Base-by-base conservation (phyloP, 2,329 filamentous ascomycete species). In the Claviceps spartinae region DNA sequence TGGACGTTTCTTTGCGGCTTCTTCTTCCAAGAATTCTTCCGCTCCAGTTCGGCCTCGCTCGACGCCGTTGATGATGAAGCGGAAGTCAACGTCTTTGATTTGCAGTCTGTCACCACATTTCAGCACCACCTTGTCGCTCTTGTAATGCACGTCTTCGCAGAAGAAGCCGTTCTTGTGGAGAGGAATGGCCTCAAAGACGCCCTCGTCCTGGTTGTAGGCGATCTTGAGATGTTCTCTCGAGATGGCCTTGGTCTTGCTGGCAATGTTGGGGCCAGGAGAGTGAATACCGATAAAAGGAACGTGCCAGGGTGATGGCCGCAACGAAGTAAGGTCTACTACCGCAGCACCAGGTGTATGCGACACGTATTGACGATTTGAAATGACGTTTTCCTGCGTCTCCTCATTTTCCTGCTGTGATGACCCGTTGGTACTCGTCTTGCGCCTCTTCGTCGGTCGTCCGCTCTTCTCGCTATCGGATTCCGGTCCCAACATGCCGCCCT, bases 181-280 rank as follows among this genome's bases (percentile, higher is more conserved):
- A 0, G 76, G 74, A 24, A 75, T 72, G 47, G 85, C 79, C 61
- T 87, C 79, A 60, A 87, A 90, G 6, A 78, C 70, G 20, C 78
- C 73, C 42, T 73, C 73, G 13, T 79, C 70, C 55, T 77, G 72
- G 60, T 86, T 85, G 67, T 83, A 90, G 47, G 77, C 72, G 58
- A 91, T 87, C 60, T 81, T 83, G 48, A 87, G 71, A 63, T 91
- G 86, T 58, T 84, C 72, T 55, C 85, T 74, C 3, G 86, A 90
- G 51, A 90, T 89, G 49, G 77, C 78, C 61, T 85, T 86, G 49
- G 85, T 86, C 56, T 77, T 79, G 54, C 66, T 72, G 2, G 79
- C 77, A 54, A 80, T 79, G 48, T 78, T 72, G 5, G 77, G 77
- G 2, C 77, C 77, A 0, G 80, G 81, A 3, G 85, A 86, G 63